Evolutionary conservation across 805 yeast species (phyloP).

Genomic region (Jamesozyma hellenica): DNA sequence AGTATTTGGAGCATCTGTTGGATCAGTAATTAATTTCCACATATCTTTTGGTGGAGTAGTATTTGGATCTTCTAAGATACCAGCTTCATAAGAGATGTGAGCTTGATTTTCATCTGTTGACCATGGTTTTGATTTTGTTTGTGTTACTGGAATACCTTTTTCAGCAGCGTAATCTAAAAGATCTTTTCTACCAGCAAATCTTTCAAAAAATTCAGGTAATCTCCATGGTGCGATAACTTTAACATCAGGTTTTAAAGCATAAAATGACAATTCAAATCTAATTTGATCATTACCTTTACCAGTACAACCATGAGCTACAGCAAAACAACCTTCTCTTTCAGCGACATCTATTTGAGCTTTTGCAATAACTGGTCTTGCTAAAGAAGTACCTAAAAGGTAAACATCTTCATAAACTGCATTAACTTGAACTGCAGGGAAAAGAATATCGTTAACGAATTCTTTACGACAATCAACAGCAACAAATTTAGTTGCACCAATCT

Average conservation of each 20-base stretch:
- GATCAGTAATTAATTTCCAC: conserved; percentile 98
- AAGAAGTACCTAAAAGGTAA: conserved; percentile 89
- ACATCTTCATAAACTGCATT: conserved; percentile 98
- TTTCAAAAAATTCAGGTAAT: conserved; percentile 85
- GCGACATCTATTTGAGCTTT: conserved; percentile 97
- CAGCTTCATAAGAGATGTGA: conserved; percentile 98
- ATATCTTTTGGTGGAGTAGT: conserved; percentile 98
- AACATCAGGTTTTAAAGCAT: conserved; percentile 96
- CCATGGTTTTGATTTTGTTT: conserved; percentile 99
- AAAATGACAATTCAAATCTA: conserved; percentile 92
- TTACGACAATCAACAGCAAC: conserved; percentile 90
- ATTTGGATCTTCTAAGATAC: conserved; percentile 97
- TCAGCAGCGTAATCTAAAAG: conserved; percentile 86
- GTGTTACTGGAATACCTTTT: conserved; percentile 89
- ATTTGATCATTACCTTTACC: conserved; percentile 99
- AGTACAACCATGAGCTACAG: conserved; percentile 98
- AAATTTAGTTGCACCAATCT: conserved; percentile 94
- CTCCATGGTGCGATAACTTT: conserved; percentile 99
- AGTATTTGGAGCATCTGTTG: conserved; percentile 83
- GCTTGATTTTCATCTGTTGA: conserved; percentile 99
- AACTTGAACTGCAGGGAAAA: conserved; percentile 92
- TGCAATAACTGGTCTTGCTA: conserved; percentile 98
- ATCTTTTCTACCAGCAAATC: conserved; percentile 97
- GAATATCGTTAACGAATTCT: conserved; percentile 85
- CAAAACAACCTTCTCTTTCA: conserved; percentile 94